A percentile compares a stretch with the other conserved stretches of the same genome.
Evolutionary conservation across 2,329 filamentous ascomycete genomes (phyloP).

Genomic region (Aspergillus quadricinctus): DNA sequence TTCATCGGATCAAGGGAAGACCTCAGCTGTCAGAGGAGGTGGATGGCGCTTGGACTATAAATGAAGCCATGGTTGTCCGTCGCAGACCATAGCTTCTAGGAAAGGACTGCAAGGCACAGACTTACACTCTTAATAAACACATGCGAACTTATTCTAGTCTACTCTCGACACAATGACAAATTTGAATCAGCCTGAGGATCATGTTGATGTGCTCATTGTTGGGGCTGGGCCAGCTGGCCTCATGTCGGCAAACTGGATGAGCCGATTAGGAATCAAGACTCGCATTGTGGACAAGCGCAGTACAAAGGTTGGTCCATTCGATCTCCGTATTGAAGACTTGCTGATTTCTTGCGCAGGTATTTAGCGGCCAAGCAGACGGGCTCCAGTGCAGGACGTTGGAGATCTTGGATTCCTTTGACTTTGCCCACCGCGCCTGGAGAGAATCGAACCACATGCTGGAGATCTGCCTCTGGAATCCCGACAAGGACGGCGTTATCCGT

Average conservation of each 20-base stretch:
- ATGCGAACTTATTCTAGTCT: neutral
- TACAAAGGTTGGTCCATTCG: constrained; percentile 1
- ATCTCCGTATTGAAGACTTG: neutral
- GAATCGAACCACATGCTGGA: constrained; percentile 25
- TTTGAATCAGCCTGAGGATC: neutral
- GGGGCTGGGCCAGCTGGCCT: constrained; percentile 14
- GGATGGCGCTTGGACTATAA: neutral
- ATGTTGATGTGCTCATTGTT: constrained; percentile 12
- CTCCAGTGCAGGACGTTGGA: constrained; percentile 65
- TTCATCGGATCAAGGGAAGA: neutral
- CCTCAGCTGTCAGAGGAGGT: neutral
- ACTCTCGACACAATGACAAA: neutral
- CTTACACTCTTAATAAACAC: neutral
- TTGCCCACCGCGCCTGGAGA: constrained; percentile 57
- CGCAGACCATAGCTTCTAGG: neutral
- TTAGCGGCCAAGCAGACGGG: constrained; percentile 48
- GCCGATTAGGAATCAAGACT: constrained; percentile 10
- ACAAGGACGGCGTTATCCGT: constrained; percentile 52
- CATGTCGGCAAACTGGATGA: constrained; percentile 10
- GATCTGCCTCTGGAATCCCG: constrained; percentile 52
- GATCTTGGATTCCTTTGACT: constrained; percentile 69
- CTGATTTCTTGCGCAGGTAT: neutral
- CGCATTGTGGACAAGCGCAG: constrained; percentile 15
- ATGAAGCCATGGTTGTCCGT: neutral
- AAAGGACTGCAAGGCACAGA: neutral